phyloP scores from a whole-genome alignment of 1,284 basidiomycete genomes.

The Quambalaria eucalypti region DNA sequence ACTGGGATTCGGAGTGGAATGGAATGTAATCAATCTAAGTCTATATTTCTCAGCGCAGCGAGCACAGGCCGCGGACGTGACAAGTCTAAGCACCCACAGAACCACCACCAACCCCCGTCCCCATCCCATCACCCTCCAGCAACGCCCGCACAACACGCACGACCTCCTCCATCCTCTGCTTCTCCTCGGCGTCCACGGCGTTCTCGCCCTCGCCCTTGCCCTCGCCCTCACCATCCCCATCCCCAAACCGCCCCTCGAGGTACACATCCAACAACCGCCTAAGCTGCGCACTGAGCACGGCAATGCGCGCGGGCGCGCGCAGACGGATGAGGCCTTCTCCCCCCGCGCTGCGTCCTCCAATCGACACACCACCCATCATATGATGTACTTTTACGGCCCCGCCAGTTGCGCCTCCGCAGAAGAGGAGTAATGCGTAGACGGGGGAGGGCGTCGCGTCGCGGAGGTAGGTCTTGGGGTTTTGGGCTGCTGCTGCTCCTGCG shows the following conservation, averaged over 20 bases:
- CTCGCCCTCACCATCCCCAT: background rate
- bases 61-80: no score
- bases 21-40: no score
- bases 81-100: no score
- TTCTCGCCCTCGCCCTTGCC: background rate
- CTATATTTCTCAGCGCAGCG: no score
- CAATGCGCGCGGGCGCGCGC: conserved; percentile 76
- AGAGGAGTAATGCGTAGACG: conserved; percentile 70
- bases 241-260: background rate
- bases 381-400: conserved; percentile 65
- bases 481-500: conserved; percentile 4
- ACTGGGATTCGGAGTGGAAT: no score
- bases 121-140: background rate
- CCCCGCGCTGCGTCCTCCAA: conserved; percentile 42
- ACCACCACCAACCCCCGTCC: background rate
- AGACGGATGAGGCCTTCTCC: conserved; percentile 57
- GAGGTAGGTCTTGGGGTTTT: conserved; percentile 65
- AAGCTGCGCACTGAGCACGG: conserved; percentile 79
- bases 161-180: background rate
- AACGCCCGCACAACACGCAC: background rate
- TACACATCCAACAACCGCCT: conserved; percentile 46
- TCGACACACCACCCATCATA: conserved; percentile 57
- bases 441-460: conserved; percentile 85
- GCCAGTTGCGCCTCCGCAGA: no score
- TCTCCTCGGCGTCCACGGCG: background rate